phyloP scores from a whole-genome alignment of 75 land plant species.

The Picea sitchensis region DNA sequence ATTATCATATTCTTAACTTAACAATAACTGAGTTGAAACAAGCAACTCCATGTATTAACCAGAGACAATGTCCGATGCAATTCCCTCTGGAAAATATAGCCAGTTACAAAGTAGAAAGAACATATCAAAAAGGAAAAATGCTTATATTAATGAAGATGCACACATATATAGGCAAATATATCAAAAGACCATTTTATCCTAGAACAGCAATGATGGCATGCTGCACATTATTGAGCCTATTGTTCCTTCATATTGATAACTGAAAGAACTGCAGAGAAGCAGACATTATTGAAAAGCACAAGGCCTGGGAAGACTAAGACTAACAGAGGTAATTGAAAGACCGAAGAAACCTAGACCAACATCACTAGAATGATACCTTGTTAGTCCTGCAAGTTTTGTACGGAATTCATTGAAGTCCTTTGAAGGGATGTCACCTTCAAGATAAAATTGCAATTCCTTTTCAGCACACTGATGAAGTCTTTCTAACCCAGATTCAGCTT shows the following conservation, averaged over 20 bases:
- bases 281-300: neutral
- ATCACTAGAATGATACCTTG: conserved; percentile 11
- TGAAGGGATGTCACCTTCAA: conserved; percentile 11
- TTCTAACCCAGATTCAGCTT: conserved; percentile 39
- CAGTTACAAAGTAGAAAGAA: neutral
- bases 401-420: conserved; percentile 31
- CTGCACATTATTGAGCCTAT: neutral
- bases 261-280: neutral
- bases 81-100: neutral
- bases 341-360: neutral
- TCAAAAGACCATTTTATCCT: neutral
- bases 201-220: neutral
- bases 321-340: neutral
- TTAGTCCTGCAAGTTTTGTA: conserved; percentile 30
- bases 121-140: no score
- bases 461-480: conserved; percentile 46
- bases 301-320: neutral
- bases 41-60: neutral
- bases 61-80: neutral
- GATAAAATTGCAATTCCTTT: conserved; percentile 26
- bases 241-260: conserved; percentile 1
- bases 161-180: neutral
- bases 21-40: neutral
- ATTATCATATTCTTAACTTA: neutral
- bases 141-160: neutral